phyloP scores from a whole-genome alignment of 106 monocot genomes.

The Phalaenopsis equestris region DNA sequence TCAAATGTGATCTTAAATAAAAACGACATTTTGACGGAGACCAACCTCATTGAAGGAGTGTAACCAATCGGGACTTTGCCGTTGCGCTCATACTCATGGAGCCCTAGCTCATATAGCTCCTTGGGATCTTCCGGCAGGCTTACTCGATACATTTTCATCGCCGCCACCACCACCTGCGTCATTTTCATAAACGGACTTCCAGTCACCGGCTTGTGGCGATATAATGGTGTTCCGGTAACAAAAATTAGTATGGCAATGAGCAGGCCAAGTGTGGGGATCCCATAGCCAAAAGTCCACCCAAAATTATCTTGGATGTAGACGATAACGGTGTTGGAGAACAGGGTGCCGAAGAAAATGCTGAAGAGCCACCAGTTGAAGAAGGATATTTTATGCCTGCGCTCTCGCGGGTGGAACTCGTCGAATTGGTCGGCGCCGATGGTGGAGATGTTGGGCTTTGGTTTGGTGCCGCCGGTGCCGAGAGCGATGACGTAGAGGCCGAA shows the following conservation, averaged over 20 bases:
- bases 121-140: conserved; percentile 25
- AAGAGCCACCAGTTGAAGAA: conserved; percentile 79
- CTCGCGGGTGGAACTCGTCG: conserved; percentile 42
- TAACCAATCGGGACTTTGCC: conserved; percentile 21
- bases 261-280: conserved; percentile 32
- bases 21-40: no score
- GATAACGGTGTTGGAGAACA: conserved; percentile 45
- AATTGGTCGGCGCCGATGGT: conserved; percentile 62
- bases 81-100: conserved; percentile 10
- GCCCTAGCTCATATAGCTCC: conserved; percentile 18
- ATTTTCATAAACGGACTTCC: conserved; percentile 54
- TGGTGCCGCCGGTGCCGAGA: conserved; percentile 42
- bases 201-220: conserved; percentile 34
- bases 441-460: conserved; percentile 58
- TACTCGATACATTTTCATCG: conserved; percentile 25
- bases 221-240: conserved; percentile 37
- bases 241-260: conserved; percentile 30
- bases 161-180: conserved; percentile 30
- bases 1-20: no score
- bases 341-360: conserved; percentile 44
- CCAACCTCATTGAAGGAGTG: conserved; percentile 24
- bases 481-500: conserved; percentile 44
- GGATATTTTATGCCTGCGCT: conserved; percentile 37
- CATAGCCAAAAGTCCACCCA: conserved; percentile 45
- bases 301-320: conserved; percentile 59